Evolutionary conservation across 192 early-diverging fungal species (phyloP), one percentile per base, ranked within the genome.

Genomic region (Gonapodya sp.): DNA sequence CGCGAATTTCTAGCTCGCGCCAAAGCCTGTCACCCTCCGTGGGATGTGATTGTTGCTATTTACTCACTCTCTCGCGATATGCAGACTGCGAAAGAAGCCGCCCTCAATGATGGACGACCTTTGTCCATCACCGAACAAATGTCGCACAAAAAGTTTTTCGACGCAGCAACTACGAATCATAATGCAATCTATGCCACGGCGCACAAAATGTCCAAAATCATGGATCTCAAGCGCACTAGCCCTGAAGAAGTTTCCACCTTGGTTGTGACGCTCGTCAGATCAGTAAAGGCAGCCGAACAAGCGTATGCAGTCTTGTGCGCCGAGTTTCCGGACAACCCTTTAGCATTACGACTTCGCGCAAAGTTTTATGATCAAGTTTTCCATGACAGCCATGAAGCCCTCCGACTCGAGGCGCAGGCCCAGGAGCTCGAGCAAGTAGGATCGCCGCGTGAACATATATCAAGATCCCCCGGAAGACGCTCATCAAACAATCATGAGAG

Each of bases 81-180:
- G 46, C 46, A 24, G 46, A 64, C 46, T 8, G 46, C 46, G 24
- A 64, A 64, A 64, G 46, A 64, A 24, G 46, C 46, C 24, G 46
- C 46, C 24, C 46, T 16, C 8, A 64, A 64, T 64, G 46, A 64
- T 24, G 46, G 46, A 64, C 46, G 46, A 16, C 46, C 46, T 24
- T 24, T 64, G 46, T 64, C 46, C 24, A 64, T 64, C 46, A 64
- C 46, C 8, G 46, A 64, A 24, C 46, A 64, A 64, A 64, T 64
- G 46, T 64, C 46, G 46, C 46, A 64, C 46, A 64, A 64, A 64
- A 64, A 64, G 46, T 64, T 64, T 64, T 64, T 64, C 46, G 46
- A 64, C 24, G 46, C 46, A 8, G 46, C 46, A 64, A 64, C 46
- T 8, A 24, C 8, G 46, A 64, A 24, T 24, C 46, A 64, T 24